A percentile compares a stretch with the other conserved stretches of the same genome.
Evolutionary conservation across 116 monocot genomes (phyloP).

Genomic region (Papilionanthe hybrid): DNA sequence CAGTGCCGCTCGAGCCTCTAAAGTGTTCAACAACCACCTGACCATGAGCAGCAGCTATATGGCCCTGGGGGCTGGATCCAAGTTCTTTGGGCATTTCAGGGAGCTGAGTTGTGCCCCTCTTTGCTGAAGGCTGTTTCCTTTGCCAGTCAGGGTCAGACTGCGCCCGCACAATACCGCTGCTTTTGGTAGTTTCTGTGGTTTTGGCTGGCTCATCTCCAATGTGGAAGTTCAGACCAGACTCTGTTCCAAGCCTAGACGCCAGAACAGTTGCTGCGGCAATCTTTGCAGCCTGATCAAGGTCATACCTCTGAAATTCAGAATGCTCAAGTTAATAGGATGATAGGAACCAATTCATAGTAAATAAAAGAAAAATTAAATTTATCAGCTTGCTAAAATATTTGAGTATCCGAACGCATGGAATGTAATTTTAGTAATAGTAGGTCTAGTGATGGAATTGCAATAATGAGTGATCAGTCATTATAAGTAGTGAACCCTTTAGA

Average conservation of each 20-base stretch:
- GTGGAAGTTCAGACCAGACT: slow-evolving; percentile 75
- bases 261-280: slow-evolving; percentile 85
- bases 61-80: slow-evolving; percentile 15
- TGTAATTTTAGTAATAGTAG: too few species aligned
- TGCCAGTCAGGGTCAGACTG: slow-evolving; percentile 24
- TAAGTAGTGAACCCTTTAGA: too few species aligned
- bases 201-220: slow-evolving; percentile 47
- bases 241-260: slow-evolving; percentile 76
- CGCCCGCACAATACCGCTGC: slow-evolving; percentile 22
- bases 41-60: slow-evolving; percentile 14
- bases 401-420: too few species aligned
- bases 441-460: too few species aligned
- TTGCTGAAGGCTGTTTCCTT: slow-evolving; percentile 44
- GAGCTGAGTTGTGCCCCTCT: slow-evolving; percentile 12
- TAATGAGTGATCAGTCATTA: too few species aligned
- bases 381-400: neutral
- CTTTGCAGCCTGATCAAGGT: slow-evolving; percentile 92
- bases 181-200: slow-evolving; percentile 18
- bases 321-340: neutral
- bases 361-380: neutral
- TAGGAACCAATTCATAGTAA: neutral
- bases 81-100: slow-evolving; percentile 22
- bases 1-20: slow-evolving; percentile 31
- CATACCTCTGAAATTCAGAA: slow-evolving; percentile 59
- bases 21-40: slow-evolving; percentile 56